Conservation (phyloP, 805 yeast species). For the Komagataella mondaviorum region DNA sequence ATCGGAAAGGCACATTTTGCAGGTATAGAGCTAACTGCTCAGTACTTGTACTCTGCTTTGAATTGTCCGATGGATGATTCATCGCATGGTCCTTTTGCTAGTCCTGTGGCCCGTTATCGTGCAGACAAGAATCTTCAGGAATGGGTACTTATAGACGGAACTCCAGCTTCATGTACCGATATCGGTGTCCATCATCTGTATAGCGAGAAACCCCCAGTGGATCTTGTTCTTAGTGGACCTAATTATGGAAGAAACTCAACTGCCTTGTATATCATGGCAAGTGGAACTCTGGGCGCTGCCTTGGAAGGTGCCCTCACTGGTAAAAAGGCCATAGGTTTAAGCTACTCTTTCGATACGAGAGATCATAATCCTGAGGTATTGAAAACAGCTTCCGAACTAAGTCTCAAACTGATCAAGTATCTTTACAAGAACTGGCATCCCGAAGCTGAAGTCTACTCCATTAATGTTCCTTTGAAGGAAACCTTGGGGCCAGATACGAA, state of each 20-base stretch:
- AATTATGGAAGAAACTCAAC: constrained; percentile 91
- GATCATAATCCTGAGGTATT: constrained; percentile 37
- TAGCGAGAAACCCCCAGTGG: constrained; percentile 44
- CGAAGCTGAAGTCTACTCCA: constrained; percentile 59
- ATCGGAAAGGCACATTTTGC: constrained; percentile 96
- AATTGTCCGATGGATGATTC: constrained; percentile 30
- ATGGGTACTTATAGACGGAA: constrained; percentile 83
- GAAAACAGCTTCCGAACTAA: constrained; percentile 50
- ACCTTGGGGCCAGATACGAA: constrained; percentile 40
- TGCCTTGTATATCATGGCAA: constrained; percentile 75
- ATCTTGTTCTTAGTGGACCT: constrained; percentile 88
- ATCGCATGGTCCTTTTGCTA: constrained; percentile 55
- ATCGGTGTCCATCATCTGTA: constrained; percentile 70
- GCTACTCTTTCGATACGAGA: constrained; percentile 63
- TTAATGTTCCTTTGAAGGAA: constrained; percentile 69
- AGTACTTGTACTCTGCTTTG: constrained; percentile 49
- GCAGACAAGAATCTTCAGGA: constrained; percentile 39
- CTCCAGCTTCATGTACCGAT: constrained; percentile 94
- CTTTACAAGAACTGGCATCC: constrained; percentile 45
- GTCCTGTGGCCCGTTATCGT: constrained; percentile 27
- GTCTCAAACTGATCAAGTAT: constrained; percentile 50
- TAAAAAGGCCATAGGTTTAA: constrained; percentile 63
- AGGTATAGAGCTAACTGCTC: constrained; percentile 46
- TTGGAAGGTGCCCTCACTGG: constrained; percentile 80
- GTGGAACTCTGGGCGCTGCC: constrained; percentile 96